phyloP scores from a whole-genome alignment of 768 basidiomycete genomes.

The Chiua virens region DNA sequence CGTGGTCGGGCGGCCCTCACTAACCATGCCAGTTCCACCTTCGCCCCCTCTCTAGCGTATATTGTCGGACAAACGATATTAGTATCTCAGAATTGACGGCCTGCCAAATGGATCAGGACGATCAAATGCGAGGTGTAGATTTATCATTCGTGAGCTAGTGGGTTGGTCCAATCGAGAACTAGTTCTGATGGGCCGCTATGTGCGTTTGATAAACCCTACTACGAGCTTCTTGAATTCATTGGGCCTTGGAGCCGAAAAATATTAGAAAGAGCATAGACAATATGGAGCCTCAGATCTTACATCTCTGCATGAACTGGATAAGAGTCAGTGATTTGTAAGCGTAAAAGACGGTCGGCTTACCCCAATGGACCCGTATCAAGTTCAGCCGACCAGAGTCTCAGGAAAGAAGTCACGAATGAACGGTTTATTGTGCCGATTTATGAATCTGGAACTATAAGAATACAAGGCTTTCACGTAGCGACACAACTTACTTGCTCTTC shows the following conservation, averaged over 20 bases:
- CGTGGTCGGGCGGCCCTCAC: too few species aligned
- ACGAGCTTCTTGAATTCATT: slow-evolving; percentile 52
- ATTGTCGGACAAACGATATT: too few species aligned
- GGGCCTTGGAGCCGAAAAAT: slow-evolving; percentile 36
- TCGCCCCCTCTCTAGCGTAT: too few species aligned
- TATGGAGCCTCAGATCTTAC: slow-evolving; percentile 33
- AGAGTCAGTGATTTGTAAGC: slow-evolving; percentile 5
- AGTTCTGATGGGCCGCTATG: too few species aligned
- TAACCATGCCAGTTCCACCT: too few species aligned
- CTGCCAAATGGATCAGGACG: too few species aligned
- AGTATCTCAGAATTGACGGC: too few species aligned
- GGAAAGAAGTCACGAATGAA: slow-evolving; percentile 73
- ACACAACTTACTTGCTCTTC: slow-evolving; percentile 61
- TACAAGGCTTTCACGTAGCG: not conserved
- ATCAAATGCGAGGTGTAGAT: too few species aligned
- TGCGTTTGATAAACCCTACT: slow-evolving; percentile 23
- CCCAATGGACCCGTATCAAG: slow-evolving; percentile 88
- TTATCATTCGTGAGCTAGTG: too few species aligned
- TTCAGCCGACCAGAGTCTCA: slow-evolving; percentile 52
- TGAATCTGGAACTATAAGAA: slow-evolving; percentile 48
- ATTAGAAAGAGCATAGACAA: not conserved
- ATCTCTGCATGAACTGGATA: slow-evolving; percentile 76
- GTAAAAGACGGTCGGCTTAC: slow-evolving; percentile 39
- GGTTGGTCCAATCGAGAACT: too few species aligned
- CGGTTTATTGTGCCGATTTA: slow-evolving; percentile 70